Percentiles rank a stretch among this genome's conserved stretches.
These are phyloP conservation scores for Rubia tinctorum DNA, from an alignment of 305 asterid genomes.

Conservation along the genomic window DNA sequence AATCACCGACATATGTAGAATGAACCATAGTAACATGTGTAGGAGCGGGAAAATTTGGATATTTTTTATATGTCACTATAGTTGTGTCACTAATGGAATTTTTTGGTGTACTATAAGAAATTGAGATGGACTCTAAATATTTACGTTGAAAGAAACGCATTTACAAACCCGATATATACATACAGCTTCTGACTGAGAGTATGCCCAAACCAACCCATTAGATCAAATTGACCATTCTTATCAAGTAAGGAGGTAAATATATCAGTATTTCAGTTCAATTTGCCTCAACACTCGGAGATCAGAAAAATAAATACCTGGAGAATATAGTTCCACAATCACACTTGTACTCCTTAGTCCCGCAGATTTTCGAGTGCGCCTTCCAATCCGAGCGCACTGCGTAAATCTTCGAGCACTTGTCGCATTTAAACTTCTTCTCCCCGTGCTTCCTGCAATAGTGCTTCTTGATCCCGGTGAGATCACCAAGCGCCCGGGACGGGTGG, in stretches of 20 bases:
- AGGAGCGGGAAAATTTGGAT: no score
- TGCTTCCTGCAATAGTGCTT: conserved; percentile 84
- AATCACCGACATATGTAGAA: no score
- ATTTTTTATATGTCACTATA: neutral
- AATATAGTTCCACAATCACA: conserved; percentile 89
- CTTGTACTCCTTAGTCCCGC: conserved; percentile 78
- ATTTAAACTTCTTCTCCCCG: conserved; percentile 91
- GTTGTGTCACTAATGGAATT: neutral
- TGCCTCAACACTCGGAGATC: neutral
- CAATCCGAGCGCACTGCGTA: conserved; percentile 90
- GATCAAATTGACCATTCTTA: no score
- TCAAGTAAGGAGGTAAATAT: no score
- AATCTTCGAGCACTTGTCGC: conserved; percentile 69
- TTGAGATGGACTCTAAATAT: no score
- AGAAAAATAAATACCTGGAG: conserved; percentile 48
- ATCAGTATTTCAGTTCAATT: no score
- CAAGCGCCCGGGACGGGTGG: conserved; percentile 78
- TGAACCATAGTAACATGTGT: neutral
- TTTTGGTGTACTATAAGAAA: no score
- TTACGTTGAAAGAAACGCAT: no score
- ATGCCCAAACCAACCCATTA: no score
- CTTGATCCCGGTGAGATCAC: conserved; percentile 85
- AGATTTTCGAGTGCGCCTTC: conserved; percentile 82
- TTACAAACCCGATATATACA: no score
- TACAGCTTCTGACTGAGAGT: no score